Evolutionary conservation across 1,284 basidiomycete genomes (phyloP).

Genomic region (Lentinus polychrous): DNA sequence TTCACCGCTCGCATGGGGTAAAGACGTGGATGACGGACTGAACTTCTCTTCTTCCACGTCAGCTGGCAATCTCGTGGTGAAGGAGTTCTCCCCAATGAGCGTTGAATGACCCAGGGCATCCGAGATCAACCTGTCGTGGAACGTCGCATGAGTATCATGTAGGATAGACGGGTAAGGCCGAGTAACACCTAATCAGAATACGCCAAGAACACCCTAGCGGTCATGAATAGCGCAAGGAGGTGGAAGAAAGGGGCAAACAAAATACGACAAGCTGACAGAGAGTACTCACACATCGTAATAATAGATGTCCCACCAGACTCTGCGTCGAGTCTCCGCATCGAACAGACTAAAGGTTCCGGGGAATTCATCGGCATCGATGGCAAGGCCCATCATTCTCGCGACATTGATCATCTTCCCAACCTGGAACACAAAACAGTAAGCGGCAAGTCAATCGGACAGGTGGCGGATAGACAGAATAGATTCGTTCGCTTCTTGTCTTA

Average conservation of each 20-base stretch:
- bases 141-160: background rate
- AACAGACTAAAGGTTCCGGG: constrained; percentile 35
- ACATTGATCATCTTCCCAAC: constrained; percentile 64
- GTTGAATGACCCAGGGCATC: constrained; percentile 57
- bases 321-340: constrained; percentile 52
- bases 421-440: constrained; percentile 21
- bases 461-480: background rate
- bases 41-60: constrained; percentile 46
- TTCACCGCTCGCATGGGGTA: constrained; percentile 30
- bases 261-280: background rate
- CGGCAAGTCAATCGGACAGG: background rate
- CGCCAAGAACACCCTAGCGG: constrained; percentile 9
- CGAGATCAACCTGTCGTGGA: constrained; percentile 50
- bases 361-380: constrained; percentile 52
- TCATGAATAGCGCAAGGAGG: background rate
- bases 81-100: constrained; percentile 43
- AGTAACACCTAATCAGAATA: no score
- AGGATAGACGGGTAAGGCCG: background rate
- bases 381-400: constrained; percentile 57
- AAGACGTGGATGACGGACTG: constrained; percentile 34
- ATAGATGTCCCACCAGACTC: constrained; percentile 70
- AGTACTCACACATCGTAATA: constrained; percentile 64
- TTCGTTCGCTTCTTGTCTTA: no score
- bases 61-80: constrained; percentile 40
- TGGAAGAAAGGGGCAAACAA: constrained; percentile 1